Evolutionary conservation across 768 basidiomycete species (phyloP).

Genomic region (Lentinus brumalis): DNA sequence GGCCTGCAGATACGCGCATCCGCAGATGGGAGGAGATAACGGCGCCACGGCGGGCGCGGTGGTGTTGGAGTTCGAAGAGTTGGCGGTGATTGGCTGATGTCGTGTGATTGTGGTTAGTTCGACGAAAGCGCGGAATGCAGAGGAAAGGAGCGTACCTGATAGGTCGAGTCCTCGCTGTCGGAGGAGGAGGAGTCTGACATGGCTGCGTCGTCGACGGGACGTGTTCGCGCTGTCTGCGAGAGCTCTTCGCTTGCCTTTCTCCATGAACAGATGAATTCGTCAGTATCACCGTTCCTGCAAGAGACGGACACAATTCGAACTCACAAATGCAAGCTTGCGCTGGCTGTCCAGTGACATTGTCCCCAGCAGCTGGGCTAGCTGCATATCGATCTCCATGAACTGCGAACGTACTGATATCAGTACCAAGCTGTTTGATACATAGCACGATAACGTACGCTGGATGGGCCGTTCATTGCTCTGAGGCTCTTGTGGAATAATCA

Average conservation of each 20-base stretch:
- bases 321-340: constrained; percentile 23
- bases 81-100: constrained; percentile 15
- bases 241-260: constrained; percentile 30
- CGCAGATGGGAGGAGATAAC: constrained; percentile 21
- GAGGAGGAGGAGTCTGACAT: constrained; percentile 31
- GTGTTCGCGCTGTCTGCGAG: constrained; percentile 12
- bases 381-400: constrained; percentile 29
- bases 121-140: not conserved
- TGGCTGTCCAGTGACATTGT: constrained; percentile 24
- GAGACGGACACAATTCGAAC: not conserved
- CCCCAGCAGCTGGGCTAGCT: constrained; percentile 27
- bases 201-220: constrained; percentile 20
- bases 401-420: not conserved
- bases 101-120: not conserved
- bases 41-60: constrained; percentile 7
- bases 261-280: constrained; percentile 10
- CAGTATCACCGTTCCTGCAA: not conserved
- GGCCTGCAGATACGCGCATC: constrained; percentile 35
- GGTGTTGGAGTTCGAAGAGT: constrained; percentile 20
- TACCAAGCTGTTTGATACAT: not conserved
- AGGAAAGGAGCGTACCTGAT: constrained; percentile 23
- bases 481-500: not conserved
- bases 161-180: constrained; percentile 29
- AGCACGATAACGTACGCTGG: not conserved
- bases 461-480: not conserved